Conservation (phyloP, 179 eudicot species). For the Nepenthes alata region DNA sequence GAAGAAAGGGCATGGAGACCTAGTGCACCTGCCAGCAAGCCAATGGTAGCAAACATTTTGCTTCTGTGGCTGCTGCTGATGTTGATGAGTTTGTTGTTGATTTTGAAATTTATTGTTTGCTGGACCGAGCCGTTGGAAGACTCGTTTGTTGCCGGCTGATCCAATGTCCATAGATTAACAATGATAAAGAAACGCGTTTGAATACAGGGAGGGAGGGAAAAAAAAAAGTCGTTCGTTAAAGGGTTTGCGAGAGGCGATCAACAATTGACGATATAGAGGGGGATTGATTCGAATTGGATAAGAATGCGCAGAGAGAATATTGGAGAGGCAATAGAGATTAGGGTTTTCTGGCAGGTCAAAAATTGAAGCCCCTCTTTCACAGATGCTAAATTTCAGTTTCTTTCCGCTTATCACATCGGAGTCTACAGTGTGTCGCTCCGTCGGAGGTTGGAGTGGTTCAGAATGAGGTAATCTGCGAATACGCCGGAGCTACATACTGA, state of each 20-base stretch:
- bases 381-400: no score
- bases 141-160: conserved; percentile 43
- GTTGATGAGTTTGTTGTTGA: conserved; percentile 6
- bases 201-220: background rate
- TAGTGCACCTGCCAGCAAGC: conserved; percentile 58
- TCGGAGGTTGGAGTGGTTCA: no score
- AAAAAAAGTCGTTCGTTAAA: background rate
- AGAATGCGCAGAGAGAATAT: no score
- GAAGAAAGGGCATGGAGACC: conserved; percentile 49
- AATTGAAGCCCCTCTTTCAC: no score
- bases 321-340: conserved; percentile 1
- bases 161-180: conserved; percentile 24
- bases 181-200: background rate
- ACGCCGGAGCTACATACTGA: no score
- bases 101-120: conserved; percentile 12
- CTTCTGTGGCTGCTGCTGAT: conserved; percentile 11
- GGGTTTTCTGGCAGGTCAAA: conserved; percentile 9
- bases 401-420: no score
- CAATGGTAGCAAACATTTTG: conserved; percentile 57
- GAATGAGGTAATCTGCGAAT: no score
- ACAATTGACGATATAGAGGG: no score
- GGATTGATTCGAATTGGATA: no score
- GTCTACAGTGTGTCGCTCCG: no score
- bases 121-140: conserved; percentile 42
- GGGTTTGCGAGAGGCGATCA: background rate